A percentile compares a stretch with the other conserved stretches of the same genome.
Evolutionary conservation across 352 stramenopile species (phyloP).

Genomic region (Phytopythium aichiense): DNA sequence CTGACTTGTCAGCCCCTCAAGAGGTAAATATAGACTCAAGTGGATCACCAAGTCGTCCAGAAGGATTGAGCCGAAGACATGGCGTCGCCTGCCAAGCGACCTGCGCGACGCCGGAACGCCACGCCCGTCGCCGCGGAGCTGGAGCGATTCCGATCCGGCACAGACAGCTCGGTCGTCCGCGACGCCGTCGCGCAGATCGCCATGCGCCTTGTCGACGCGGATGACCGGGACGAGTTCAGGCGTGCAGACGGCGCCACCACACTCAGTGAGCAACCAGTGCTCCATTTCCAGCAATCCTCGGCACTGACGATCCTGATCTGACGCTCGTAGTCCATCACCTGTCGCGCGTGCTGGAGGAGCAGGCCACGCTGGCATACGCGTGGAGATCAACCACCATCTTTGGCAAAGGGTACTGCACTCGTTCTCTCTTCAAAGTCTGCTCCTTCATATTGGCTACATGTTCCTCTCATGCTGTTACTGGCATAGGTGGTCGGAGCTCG

Average conservation of each 20-base stretch:
- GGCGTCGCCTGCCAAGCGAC: neutral
- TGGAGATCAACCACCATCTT: conserved; percentile 22
- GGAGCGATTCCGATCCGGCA: conserved; percentile 36
- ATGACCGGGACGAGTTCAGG: conserved; percentile 54
- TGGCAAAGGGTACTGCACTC: neutral
- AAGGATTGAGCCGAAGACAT: neutral
- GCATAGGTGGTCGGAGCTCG: conserved; percentile 35
- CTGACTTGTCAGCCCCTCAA: too few species aligned
- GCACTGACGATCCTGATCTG: neutral
- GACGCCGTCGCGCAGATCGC: conserved; percentile 51
- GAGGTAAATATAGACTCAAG: neutral
- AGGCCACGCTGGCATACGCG: conserved; percentile 30
- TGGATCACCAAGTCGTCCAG: neutral
- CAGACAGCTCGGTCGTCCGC: conserved; percentile 21
- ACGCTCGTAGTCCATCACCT: conserved; percentile 37
- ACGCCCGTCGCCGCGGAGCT: conserved; percentile 29
- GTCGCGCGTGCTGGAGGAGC: conserved; percentile 44
- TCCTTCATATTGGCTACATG: neutral
- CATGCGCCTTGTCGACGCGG: conserved; percentile 44
- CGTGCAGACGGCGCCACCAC: conserved; percentile 48
- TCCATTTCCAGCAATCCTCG: neutral
- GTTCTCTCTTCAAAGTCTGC: neutral
- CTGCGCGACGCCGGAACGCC: neutral
- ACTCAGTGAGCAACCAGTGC: conserved; percentile 24
- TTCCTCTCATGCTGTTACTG: neutral